Evolutionary conservation across 2,329 filamentous ascomycete genomes (phyloP).

Genomic region (Clonostachys rosea): DNA sequence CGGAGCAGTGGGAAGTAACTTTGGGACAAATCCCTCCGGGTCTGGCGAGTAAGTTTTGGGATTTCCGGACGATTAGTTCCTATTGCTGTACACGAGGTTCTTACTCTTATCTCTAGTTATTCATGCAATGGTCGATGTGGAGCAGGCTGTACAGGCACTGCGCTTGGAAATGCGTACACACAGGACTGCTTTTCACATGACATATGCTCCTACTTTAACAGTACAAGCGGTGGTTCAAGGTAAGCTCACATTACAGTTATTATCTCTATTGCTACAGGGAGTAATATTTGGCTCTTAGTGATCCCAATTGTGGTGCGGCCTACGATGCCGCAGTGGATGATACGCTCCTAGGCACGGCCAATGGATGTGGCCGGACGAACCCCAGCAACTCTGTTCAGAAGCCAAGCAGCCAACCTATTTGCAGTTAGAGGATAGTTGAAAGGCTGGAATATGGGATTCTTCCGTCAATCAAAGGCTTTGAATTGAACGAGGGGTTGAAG

Average conservation of each 20-base stretch:
- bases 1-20: constrained; percentile 41
- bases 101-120: constrained; percentile 23
- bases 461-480: too few species aligned
- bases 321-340: constrained; percentile 37
- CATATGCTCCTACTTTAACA: constrained; percentile 45
- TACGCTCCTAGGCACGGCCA: constrained; percentile 23
- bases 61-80: too few species aligned
- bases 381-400: constrained; percentile 13
- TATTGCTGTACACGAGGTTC: neutral
- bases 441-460: neutral
- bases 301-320: constrained; percentile 40
- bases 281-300: constrained; percentile 17
- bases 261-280: neutral
- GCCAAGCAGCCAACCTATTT: constrained; percentile 18
- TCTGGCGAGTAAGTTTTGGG: constrained; percentile 34
- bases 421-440: constrained; percentile 5
- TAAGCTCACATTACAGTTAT: constrained; percentile 7
- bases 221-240: constrained; percentile 39
- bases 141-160: constrained; percentile 33
- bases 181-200: constrained; percentile 47
- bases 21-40: constrained; percentile 30
- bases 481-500: too few species aligned
- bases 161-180: constrained; percentile 41
- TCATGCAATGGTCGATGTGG: constrained; percentile 44
- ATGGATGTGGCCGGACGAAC: constrained; percentile 27